A percentile compares a stretch with the other conserved stretches of the same genome.
phyloP scores from a whole-genome alignment of 1,284 basidiomycete genomes.

The Veloboletus limbatus region DNA sequence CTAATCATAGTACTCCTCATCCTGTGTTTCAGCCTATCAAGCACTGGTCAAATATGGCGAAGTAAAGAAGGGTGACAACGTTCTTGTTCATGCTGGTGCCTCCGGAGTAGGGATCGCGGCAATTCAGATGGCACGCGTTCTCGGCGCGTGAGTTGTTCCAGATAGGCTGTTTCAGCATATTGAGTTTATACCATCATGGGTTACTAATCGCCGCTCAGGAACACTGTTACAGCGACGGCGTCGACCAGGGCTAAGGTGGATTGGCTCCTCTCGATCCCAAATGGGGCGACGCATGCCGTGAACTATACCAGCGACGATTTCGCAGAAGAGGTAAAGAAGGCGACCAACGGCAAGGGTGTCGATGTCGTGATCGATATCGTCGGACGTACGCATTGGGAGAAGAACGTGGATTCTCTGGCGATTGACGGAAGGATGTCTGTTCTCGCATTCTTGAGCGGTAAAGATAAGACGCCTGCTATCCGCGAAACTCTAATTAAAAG shows the following conservation, averaged over 20 bases:
- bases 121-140: conserved; percentile 81
- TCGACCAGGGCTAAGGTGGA: conserved; percentile 84
- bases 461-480: conserved; percentile 19
- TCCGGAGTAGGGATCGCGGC: conserved; percentile 91
- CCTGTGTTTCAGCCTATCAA: conserved; percentile 64
- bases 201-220: conserved; percentile 39
- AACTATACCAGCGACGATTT: conserved; percentile 90
- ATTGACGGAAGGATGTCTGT: conserved; percentile 78
- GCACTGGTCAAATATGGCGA: conserved; percentile 72
- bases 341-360: conserved; percentile 66
- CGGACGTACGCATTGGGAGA: conserved; percentile 78
- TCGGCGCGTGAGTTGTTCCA: conserved; percentile 61
- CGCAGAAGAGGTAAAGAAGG: conserved; percentile 60
- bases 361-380: conserved; percentile 90
- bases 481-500: conserved; percentile 25
- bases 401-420: conserved; percentile 78
- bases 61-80: conserved; percentile 69
- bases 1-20: conserved; percentile 10
- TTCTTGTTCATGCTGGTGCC: conserved; percentile 87
- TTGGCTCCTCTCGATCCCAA: conserved; percentile 65
- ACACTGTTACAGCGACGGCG: conserved; percentile 79
- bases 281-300: conserved; percentile 69
- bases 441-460: conserved; percentile 71
- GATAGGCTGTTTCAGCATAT: conserved; percentile 6
- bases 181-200: conserved; percentile 8